A percentile compares a stretch with the other conserved stretches of the same genome.
Conservation (phyloP, 768 basidiomycete genomes). For the Boletus edulis region DNA sequence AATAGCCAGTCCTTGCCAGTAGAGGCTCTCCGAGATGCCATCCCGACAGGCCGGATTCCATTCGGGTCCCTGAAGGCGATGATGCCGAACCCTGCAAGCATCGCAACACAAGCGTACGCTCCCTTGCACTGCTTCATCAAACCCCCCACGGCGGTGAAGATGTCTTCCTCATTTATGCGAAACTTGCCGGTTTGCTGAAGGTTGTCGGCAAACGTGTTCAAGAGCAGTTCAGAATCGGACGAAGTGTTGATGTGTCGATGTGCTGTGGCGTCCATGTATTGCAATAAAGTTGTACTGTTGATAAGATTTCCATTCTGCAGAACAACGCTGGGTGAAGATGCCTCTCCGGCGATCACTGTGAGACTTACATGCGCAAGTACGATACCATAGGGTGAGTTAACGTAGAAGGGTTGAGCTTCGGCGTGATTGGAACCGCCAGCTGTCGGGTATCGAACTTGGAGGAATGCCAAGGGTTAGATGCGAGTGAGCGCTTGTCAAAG, state of each 20-base stretch:
- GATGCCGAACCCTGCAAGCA: slow-evolving; percentile 98
- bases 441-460: slow-evolving; percentile 91
- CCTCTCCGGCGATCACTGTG: not conserved
- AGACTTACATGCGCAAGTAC: slow-evolving; percentile 90
- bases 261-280: slow-evolving; percentile 92
- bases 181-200: slow-evolving; percentile 98
- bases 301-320: slow-evolving; percentile 95
- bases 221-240: slow-evolving; percentile 94
- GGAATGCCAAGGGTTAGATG: slow-evolving; percentile 10
- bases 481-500: not conserved
- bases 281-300: slow-evolving; percentile 83
- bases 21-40: slow-evolving; percentile 63
- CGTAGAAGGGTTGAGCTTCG: slow-evolving; percentile 99
- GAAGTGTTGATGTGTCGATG: slow-evolving; percentile 99
- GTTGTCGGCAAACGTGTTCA: slow-evolving; percentile 97
- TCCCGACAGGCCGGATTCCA: slow-evolving; percentile 91
- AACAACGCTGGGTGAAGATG: slow-evolving; percentile 1
- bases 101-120: slow-evolving; percentile 96
- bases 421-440: slow-evolving; percentile 96
- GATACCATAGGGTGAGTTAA: slow-evolving; percentile 99
- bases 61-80: slow-evolving; percentile 98
- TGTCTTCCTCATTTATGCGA: slow-evolving; percentile 99
- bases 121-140: slow-evolving; percentile 88
- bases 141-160: slow-evolving; percentile 89
- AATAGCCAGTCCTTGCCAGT: slow-evolving; percentile 82